Evolutionary conservation across 1,284 basidiomycete genomes (phyloP).

Genomic region (Lentinula novae-zelandiae): DNA sequence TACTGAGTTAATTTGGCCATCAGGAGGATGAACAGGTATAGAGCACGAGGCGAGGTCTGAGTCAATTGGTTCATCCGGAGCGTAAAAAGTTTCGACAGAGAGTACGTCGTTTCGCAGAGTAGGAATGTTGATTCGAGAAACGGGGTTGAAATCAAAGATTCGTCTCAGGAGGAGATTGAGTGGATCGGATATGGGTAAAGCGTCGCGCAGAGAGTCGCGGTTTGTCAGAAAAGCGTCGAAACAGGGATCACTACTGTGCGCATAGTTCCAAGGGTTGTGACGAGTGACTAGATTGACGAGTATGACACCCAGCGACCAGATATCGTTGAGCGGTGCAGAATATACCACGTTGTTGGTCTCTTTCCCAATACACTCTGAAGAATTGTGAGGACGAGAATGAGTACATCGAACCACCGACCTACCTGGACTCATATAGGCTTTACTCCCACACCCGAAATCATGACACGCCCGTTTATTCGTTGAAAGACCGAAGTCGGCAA

Average conservation of each 20-base stretch:
- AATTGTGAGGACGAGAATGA: neutral
- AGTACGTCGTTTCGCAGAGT: constrained; percentile 10
- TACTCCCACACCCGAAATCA: constrained; percentile 16
- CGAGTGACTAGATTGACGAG: constrained; percentile 68
- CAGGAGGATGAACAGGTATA: neutral
- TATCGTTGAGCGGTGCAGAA: constrained; percentile 34
- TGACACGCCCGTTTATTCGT: constrained; percentile 9
- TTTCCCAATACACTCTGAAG: constrained; percentile 16
- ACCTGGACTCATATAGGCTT: constrained; percentile 19
- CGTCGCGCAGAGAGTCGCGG: constrained; percentile 6
- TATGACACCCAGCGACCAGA: constrained; percentile 70
- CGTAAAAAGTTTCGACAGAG: constrained; percentile 10
- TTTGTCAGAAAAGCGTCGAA: constrained; percentile 13
- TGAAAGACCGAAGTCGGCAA: constrained; percentile 13
- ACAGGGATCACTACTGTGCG: constrained; percentile 14
- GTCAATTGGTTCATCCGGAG: neutral
- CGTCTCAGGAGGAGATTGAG: constrained; percentile 10
- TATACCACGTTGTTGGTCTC: constrained; percentile 14
- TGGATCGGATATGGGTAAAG: constrained; percentile 14
- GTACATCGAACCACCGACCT: neutral
- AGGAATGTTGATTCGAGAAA: constrained; percentile 13
- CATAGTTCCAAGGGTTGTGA: constrained; percentile 60
- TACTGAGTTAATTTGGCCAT: neutral
- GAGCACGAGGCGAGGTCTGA: neutral
- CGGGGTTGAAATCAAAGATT: constrained; percentile 14